Conservation (phyloP, 2,329 filamentous ascomycete genomes). For the Talaromyces atroroseus region DNA sequence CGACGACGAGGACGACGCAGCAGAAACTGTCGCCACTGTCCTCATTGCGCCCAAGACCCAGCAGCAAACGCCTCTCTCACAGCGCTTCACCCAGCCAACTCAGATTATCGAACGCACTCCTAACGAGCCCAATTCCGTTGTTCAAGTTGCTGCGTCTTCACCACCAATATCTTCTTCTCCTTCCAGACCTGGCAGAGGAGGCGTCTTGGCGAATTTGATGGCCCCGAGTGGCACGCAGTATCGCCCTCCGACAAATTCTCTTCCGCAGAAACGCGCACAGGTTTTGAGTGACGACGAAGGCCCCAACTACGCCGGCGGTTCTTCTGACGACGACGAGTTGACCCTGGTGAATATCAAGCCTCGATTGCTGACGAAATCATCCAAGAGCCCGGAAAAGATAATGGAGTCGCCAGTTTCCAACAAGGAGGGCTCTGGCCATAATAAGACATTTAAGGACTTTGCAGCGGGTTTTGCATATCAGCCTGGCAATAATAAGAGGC, state of each 20-base stretch:
- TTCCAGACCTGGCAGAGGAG: slow-evolving; percentile 32
- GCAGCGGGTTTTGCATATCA: slow-evolving; percentile 40
- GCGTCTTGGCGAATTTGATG: slow-evolving; percentile 57
- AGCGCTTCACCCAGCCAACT: slow-evolving; percentile 53
- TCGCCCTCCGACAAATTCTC: slow-evolving; percentile 45
- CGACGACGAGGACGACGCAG: slow-evolving; percentile 21
- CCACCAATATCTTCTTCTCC: slow-evolving; percentile 48
- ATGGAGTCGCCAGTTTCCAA: slow-evolving; percentile 35
- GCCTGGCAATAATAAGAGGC: slow-evolving; percentile 32
- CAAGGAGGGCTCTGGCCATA: slow-evolving; percentile 20
- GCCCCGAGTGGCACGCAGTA: slow-evolving; percentile 72
- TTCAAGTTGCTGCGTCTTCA: slow-evolving; percentile 89
- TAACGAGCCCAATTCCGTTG: slow-evolving; percentile 35
- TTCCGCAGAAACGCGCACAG: slow-evolving; percentile 36
- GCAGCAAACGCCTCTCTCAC: slow-evolving; percentile 18
- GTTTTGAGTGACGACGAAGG: slow-evolving; percentile 51
- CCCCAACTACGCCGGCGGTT: slow-evolving; percentile 56
- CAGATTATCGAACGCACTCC: slow-evolving; percentile 49
- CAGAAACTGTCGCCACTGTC: slow-evolving; percentile 48
- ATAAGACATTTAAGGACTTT: slow-evolving; percentile 39
- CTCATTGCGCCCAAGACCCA: slow-evolving; percentile 35
- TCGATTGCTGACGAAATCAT: slow-evolving; percentile 49
- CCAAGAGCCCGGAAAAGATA: slow-evolving; percentile 32
- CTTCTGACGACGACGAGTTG: slow-evolving; percentile 54
- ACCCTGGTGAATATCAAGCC: slow-evolving; percentile 54